phyloP scores from a whole-genome alignment of 176 grass and related monocot species.

The Juncus effusus region DNA sequence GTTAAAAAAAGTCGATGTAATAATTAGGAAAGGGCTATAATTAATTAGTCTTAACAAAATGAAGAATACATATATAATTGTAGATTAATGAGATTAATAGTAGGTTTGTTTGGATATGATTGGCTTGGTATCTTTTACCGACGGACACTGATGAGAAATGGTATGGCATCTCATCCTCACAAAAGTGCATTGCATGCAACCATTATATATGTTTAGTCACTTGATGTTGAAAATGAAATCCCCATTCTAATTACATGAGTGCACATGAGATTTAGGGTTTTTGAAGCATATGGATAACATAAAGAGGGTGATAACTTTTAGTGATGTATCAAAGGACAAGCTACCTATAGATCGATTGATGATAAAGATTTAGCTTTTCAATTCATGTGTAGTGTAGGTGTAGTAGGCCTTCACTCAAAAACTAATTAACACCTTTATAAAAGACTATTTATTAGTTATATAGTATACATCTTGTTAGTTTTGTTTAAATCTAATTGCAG shows the following conservation, averaged over 20 bases:
- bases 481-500: too few species aligned
- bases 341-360: conserved; percentile 21
- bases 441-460: too few species aligned
- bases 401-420: too few species aligned
- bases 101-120: conserved; percentile 19
- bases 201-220: conserved; percentile 1
- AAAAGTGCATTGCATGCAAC: conserved; percentile 31
- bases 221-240: conserved; percentile 20
- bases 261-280: conserved; percentile 14
- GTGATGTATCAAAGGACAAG: conserved; percentile 26
- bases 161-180: conserved; percentile 13
- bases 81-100: not conserved
- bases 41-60: too few species aligned
- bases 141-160: conserved; percentile 22
- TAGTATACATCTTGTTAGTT: too few species aligned
- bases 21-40: too few species aligned
- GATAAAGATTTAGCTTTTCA: conserved; percentile 12
- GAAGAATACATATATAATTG: not conserved
- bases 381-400: too few species aligned
- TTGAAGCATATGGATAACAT: conserved; percentile 5
- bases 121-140: conserved; percentile 30
- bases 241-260: conserved; percentile 11
- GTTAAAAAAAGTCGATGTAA: too few species aligned
- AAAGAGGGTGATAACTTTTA: conserved; percentile 6
- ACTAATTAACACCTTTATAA: too few species aligned